phyloP scores from a whole-genome alignment of 1,139 yeast species.

The Sugiyamaella novakii region DNA sequence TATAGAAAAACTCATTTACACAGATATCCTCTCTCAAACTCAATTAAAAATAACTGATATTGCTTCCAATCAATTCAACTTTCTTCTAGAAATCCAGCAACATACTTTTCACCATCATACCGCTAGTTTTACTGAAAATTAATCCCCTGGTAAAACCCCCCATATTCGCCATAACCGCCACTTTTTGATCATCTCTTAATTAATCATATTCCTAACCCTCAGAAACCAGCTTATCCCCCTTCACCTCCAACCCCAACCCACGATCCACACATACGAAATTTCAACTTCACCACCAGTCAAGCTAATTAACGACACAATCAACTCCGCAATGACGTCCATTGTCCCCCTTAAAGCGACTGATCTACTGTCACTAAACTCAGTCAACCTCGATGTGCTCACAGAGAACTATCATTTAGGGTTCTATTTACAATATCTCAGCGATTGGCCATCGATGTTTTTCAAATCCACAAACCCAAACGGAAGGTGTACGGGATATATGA shows the following conservation, averaged over 20 bases:
- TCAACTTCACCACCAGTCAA: no score
- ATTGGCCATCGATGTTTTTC: conserved; percentile 91
- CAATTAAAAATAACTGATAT: no score
- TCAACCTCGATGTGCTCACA: conserved; percentile 84
- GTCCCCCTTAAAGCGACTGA: conserved; percentile 87
- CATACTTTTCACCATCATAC: neutral
- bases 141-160: neutral
- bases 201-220: no score
- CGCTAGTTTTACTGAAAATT: neutral
- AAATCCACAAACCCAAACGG: conserved; percentile 55
- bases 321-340: conserved; percentile 83
- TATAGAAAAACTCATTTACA: no score
- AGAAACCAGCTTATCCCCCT: no score
- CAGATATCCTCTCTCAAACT: no score
- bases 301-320: no score
- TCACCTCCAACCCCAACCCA: no score
- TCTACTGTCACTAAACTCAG: conserved; percentile 66
- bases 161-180: neutral
- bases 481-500: conserved; percentile 52
- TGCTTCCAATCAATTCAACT: neutral
- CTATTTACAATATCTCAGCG: conserved; percentile 76
- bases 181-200: no score
- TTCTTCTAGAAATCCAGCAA: neutral
- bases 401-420: conserved; percentile 86
- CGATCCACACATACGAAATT: no score